Base-by-base conservation (phyloP, 768 basidiomycete genomes). In the Kwoniella sp. region DNA sequence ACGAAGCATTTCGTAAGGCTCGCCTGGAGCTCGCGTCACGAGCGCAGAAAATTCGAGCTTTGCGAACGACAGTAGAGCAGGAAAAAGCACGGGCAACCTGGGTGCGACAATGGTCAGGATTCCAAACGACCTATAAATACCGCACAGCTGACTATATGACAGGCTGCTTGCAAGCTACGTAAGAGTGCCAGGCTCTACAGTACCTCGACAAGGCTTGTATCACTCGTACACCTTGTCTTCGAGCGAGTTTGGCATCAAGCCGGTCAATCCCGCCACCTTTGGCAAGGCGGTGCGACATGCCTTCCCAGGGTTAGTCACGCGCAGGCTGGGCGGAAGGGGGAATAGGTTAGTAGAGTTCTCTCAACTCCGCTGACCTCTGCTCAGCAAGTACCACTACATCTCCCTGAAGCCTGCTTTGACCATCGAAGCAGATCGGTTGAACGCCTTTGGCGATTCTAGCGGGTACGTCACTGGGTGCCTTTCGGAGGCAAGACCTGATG, bases 201-300 rank as follows among this genome's bases (percentile, higher is more conserved):
- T 92, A 29, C 88, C 90, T 38, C 84, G 90, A 46, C 90, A 93
- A 70, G 90, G 89, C 5, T 82, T 95, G 44, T 95, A 92, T 76
- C 88, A 89, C 71, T 92, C 89, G 28, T 95, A 92, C 76, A 82
- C 86, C 57, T 80, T 88, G 48, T 84, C 91, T 50, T 91, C 88
- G 75, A 88, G 90, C 77, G 86, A 89, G 75, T 89, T 91, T 76
- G 86, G 87, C 45, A 87, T 91, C 56, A 88, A 87, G 46, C 88
- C 92, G 69, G 89, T 93, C 78, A 95, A 92, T 79, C 89, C 90
- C 31, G 91, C 91, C 61, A 90, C 90, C 1, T 80, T 95, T 65
- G 91, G 91, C 57, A 95, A 95, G 75, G 89, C 90, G 39, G 90
- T 95, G 69, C 81, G 89, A 57, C 81, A 88, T 48, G 91, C 89